phyloP scores from a whole-genome alignment of 2,329 filamentous ascomycete genomes.

The Botryotinia globosa region DNA sequence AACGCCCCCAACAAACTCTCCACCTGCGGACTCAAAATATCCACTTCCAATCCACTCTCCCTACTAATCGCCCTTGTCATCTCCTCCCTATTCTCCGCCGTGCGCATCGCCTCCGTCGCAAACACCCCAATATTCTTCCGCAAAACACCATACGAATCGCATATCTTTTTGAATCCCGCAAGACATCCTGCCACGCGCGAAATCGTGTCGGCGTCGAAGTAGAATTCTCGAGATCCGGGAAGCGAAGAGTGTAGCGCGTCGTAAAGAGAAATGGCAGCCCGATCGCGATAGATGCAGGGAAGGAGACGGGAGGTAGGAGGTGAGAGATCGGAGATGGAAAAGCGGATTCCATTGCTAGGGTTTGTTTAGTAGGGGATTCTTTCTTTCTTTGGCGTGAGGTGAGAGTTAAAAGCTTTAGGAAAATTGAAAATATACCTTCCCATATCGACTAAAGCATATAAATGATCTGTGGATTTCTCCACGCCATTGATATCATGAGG shows the following conservation, averaged over 20 bases:
- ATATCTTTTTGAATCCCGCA: conserved; percentile 68
- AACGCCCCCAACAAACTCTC: conserved; percentile 81
- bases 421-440: conserved; percentile 36
- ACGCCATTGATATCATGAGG: conserved; percentile 23
- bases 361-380: conserved; percentile 19
- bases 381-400: too few relatives aligned
- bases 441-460: conserved; percentile 40
- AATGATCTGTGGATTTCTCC: conserved; percentile 23
- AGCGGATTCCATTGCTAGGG: conserved; percentile 82
- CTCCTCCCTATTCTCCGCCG: conserved; percentile 67
- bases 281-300: conserved; percentile 72
- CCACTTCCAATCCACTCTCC: conserved; percentile 65
- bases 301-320: conserved; percentile 69
- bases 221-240: conserved; percentile 35
- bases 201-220: conserved; percentile 58
- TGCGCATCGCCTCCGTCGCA: conserved; percentile 86
- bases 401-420: too few relatives aligned
- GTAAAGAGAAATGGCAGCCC: conserved; percentile 80
- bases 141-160: conserved; percentile 66
- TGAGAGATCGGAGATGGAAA: conserved; percentile 81
- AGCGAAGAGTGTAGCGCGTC: conserved; percentile 65
- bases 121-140: conserved; percentile 66
- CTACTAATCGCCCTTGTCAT: conserved; percentile 64
- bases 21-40: conserved; percentile 71
- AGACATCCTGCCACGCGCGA: conserved; percentile 63